phyloP scores from a whole-genome alignment of 164 flowering plant genomes.

The Liriodendron chinense region DNA sequence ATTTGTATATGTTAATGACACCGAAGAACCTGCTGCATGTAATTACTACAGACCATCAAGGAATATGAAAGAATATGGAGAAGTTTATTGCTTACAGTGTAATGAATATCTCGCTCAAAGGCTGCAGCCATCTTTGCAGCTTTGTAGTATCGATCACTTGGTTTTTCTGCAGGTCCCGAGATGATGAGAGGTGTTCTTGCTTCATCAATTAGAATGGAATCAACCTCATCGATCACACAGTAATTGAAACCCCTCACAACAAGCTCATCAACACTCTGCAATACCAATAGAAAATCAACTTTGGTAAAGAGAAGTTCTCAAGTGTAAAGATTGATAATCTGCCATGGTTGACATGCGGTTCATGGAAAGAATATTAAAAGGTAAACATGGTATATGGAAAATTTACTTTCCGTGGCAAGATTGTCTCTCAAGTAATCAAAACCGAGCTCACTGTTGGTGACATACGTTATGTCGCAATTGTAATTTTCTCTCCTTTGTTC shows the following conservation, averaged over 20 bases:
- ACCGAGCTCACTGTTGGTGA: constrained; percentile 98
- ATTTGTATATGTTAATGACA: not conserved
- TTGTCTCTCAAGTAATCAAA: constrained; percentile 98
- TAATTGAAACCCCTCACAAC: constrained; percentile 82
- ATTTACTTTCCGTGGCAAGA: constrained; percentile 98
- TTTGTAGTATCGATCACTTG: constrained; percentile 90
- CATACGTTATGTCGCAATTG: constrained; percentile 91
- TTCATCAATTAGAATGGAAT: constrained; percentile 98
- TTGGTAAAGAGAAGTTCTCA: constrained; percentile 9
- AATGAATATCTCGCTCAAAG: constrained; percentile 90
- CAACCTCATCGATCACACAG: constrained; percentile 98
- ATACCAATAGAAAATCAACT: constrained; percentile 13
- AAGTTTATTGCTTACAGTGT: constrained; percentile 60
- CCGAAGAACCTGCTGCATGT: not conserved
- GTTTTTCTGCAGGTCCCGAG: constrained; percentile 97
- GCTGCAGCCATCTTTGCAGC: constrained; percentile 95
- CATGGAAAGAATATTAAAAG: not conserved
- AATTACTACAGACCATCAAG: not conserved
- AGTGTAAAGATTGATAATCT: not conserved
- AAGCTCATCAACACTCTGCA: constrained; percentile 95
- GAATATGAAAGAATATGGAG: not conserved
- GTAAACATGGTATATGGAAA: not conserved
- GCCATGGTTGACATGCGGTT: not conserved
- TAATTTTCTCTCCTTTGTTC: constrained; percentile 93
- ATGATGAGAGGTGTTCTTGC: constrained; percentile 98